Conservation (phyloP, 2,329 filamentous ascomycete species). For the Ramularia endophylla region DNA sequence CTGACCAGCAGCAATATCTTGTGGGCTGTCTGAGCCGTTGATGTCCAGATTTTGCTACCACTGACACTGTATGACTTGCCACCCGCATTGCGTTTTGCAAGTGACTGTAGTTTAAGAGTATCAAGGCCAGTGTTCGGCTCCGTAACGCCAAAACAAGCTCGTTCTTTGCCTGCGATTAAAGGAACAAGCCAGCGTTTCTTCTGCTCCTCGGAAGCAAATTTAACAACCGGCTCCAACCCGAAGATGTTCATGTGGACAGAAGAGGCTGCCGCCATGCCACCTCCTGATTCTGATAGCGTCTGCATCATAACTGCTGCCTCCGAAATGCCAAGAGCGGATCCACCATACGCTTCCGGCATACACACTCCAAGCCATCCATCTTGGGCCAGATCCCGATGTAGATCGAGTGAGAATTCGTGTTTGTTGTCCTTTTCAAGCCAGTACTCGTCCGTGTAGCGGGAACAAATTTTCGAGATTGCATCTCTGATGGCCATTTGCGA, state of each 20-base stretch:
- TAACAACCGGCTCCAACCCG: constrained; percentile 41
- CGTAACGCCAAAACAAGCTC: constrained; percentile 64
- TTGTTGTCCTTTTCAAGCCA: constrained; percentile 36
- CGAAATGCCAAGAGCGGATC: constrained; percentile 36
- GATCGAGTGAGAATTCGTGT: constrained; percentile 41
- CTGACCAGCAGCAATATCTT: constrained; percentile 41
- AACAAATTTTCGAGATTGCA: constrained; percentile 40
- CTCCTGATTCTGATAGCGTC: constrained; percentile 42
- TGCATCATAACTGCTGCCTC: constrained; percentile 46
- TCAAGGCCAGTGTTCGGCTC: constrained; percentile 33
- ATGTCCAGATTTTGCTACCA: constrained; percentile 43
- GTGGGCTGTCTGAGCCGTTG: constrained; percentile 40
- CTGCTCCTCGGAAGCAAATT: constrained; percentile 40
- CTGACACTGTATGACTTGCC: constrained; percentile 34
- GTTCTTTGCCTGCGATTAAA: constrained; percentile 36
- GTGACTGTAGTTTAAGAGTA: constrained; percentile 36
- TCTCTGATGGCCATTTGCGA: constrained; percentile 39
- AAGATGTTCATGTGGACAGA: constrained; percentile 47
- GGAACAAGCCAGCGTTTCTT: constrained; percentile 36
- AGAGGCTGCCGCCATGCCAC: constrained; percentile 38
- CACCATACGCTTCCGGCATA: constrained; percentile 39
- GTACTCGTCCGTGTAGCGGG: constrained; percentile 38
- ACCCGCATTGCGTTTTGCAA: constrained; percentile 28
- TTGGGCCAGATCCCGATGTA: constrained; percentile 36
- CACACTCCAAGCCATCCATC: constrained; percentile 44